These are phyloP conservation scores for Phaseolus coccineus DNA, from an alignment of 331 rosid species.

Conservation along the genomic window DNA sequence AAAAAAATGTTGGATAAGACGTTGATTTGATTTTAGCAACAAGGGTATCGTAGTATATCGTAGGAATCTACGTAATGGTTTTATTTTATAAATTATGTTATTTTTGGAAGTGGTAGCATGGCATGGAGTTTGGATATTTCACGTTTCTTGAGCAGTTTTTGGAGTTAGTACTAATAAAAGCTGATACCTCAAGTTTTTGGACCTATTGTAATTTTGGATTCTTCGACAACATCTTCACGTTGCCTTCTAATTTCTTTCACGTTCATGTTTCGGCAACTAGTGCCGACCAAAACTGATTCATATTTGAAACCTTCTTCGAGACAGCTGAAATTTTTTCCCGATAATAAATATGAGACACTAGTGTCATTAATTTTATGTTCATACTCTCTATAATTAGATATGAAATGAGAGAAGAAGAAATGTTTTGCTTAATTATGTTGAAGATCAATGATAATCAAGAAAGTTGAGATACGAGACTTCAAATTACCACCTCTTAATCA, in stretches of 20 bases:
- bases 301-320: slow-evolving; percentile 24
- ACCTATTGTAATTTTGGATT: slow-evolving; percentile 21
- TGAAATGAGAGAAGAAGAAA: too few species aligned
- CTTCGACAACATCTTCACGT: slow-evolving; percentile 11
- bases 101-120: background rate
- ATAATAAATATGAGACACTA: too few species aligned
- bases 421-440: too few species aligned
- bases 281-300: slow-evolving; percentile 13
- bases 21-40: slow-evolving; percentile 39
- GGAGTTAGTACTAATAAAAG: slow-evolving; percentile 25
- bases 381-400: too few species aligned
- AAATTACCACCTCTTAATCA: background rate
- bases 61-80: background rate
- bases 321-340: background rate
- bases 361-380: too few species aligned
- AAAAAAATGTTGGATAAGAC: slow-evolving; percentile 35
- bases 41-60: slow-evolving; percentile 1
- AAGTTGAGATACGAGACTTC: background rate
- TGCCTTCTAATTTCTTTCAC: slow-evolving; percentile 15
- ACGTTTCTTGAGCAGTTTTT: background rate
- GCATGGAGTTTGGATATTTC: slow-evolving; percentile 5
- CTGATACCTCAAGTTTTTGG: background rate
- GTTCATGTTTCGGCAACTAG: slow-evolving; percentile 13
- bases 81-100: slow-evolving; percentile 1
- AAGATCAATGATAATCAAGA: too few species aligned